Conservation (phyloP, 2,329 filamentous ascomycete species). For the Pseudogymnoascus sp. region DNA sequence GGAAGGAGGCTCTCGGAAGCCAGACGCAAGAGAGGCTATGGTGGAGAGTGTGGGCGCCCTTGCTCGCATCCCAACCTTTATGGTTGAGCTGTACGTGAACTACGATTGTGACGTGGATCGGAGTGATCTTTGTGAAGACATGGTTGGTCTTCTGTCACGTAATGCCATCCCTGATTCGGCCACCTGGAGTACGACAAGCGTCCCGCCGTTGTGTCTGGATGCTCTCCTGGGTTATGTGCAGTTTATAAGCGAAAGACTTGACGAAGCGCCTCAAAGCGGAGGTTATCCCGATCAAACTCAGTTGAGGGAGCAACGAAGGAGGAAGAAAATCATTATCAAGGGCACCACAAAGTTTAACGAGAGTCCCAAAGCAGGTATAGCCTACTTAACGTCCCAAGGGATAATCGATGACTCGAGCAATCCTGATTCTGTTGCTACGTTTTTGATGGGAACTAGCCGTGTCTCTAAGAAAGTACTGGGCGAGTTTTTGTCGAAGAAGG, state of each 20-base stretch:
- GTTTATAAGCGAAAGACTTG: conserved; percentile 78
- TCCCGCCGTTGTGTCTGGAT: conserved; percentile 88
- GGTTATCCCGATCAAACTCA: conserved; percentile 56
- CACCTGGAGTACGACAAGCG: conserved; percentile 98
- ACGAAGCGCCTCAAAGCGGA: conserved; percentile 56
- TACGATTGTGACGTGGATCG: conserved; percentile 94
- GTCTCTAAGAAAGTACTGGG: conserved; percentile 87
- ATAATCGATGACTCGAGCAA: conserved; percentile 72
- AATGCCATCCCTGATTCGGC: conserved; percentile 96
- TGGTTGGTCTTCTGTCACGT: conserved; percentile 83
- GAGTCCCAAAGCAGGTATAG: conserved; percentile 80
- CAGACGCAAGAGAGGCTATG: conserved; percentile 95
- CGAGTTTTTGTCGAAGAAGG: conserved; percentile 86
- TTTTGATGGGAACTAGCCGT: conserved; percentile 77
- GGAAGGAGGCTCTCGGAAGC: conserved; percentile 84
- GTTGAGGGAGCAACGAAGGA: conserved; percentile 63
- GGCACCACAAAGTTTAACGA: conserved; percentile 92
- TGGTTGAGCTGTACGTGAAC: conserved; percentile 93
- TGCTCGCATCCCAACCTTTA: conserved; percentile 85
- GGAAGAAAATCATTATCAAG: conserved; percentile 82
- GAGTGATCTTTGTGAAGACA: conserved; percentile 86
- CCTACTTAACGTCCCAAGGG: conserved; percentile 74
- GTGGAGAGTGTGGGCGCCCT: conserved; percentile 91
- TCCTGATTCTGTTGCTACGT: conserved; percentile 70
- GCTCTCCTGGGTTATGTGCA: conserved; percentile 85